Conservation (phyloP, 2,329 filamentous ascomycete species). For the Saccharata proteae region DNA sequence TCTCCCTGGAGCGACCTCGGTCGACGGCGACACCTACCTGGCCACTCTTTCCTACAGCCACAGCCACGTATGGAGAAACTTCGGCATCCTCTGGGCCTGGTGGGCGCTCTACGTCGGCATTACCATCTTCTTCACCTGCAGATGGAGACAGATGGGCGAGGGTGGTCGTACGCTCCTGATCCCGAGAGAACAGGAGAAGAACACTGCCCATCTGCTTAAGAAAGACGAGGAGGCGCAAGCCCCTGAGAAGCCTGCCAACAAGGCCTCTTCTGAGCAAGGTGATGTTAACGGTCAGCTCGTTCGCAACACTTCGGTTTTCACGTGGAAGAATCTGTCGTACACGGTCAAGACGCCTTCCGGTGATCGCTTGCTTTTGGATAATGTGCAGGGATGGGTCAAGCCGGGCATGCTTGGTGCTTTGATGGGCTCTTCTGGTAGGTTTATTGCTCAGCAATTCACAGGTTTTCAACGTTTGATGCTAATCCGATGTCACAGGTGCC, state of each 20-base stretch:
- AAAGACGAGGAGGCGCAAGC: conserved; percentile 39
- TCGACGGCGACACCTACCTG: conserved; percentile 50
- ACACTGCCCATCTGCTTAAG: conserved; percentile 15
- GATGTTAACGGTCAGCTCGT: conserved; percentile 34
- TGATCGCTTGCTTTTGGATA: conserved; percentile 8
- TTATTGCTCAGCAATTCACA: too few relatives aligned
- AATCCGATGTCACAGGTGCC: too few relatives aligned
- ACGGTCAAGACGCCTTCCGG: conserved; percentile 11
- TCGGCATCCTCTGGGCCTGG: conserved; percentile 41
- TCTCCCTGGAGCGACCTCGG: conserved; percentile 31
- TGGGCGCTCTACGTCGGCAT: conserved; percentile 48
- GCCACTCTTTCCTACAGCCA: conserved; percentile 32
- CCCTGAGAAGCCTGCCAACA: conserved; percentile 1
- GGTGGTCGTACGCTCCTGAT: conserved; percentile 46
- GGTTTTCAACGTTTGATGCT: too few relatives aligned
- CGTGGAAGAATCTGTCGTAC: conserved; percentile 34
- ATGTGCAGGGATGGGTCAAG: conserved; percentile 11
- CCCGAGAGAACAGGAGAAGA: conserved; percentile 39
- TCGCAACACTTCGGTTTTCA: conserved; percentile 58
- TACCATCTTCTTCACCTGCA: conserved; percentile 45
- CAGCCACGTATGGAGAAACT: conserved; percentile 17
- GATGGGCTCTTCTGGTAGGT: conserved; percentile 10
- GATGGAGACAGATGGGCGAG: conserved; percentile 44
- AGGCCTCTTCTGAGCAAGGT: neutral
- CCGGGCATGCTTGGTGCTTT: conserved; percentile 9